Percentiles rank a stretch among this genome's conserved stretches.
phyloP scores from a whole-genome alignment of 2,329 filamentous ascomycete genomes.

The Paecilomyces sp. region DNA sequence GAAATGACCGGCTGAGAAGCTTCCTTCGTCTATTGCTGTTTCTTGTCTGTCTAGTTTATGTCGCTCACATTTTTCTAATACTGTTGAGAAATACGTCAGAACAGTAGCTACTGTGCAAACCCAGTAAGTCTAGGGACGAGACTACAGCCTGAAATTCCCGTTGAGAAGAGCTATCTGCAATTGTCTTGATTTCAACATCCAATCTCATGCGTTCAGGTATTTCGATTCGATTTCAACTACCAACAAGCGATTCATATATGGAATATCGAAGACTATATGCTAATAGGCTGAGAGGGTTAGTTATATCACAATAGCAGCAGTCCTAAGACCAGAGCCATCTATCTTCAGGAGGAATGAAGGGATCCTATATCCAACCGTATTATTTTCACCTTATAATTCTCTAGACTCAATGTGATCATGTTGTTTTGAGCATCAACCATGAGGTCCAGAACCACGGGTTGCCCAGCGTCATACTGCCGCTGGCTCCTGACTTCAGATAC shows the following conservation, averaged over 20 bases:
- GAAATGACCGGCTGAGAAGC: not conserved
- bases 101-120: not conserved
- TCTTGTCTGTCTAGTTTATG: not conserved
- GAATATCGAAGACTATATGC: not conserved
- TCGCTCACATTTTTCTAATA: not conserved
- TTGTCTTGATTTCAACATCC: not conserved
- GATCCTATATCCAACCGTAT: not conserved
- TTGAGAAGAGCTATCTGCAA: not conserved
- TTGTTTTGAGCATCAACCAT: not conserved
- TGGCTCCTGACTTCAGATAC: not conserved
- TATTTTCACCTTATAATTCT: not conserved
- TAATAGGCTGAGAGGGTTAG: not conserved
- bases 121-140: not conserved
- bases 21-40: not conserved
- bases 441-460: not conserved
- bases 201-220: not conserved
- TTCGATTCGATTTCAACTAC: not conserved
- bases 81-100: not conserved
- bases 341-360: not conserved
- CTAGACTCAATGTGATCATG: not conserved
- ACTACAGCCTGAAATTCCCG: not conserved
- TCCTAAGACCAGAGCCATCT: not conserved
- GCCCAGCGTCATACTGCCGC: not conserved
- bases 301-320: not conserved
- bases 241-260: not conserved